Evolutionary conservation across 345 rosid species (phyloP), one percentile per base, ranked within the genome.

Genomic region (Melaleuca quinquenervia): DNA sequence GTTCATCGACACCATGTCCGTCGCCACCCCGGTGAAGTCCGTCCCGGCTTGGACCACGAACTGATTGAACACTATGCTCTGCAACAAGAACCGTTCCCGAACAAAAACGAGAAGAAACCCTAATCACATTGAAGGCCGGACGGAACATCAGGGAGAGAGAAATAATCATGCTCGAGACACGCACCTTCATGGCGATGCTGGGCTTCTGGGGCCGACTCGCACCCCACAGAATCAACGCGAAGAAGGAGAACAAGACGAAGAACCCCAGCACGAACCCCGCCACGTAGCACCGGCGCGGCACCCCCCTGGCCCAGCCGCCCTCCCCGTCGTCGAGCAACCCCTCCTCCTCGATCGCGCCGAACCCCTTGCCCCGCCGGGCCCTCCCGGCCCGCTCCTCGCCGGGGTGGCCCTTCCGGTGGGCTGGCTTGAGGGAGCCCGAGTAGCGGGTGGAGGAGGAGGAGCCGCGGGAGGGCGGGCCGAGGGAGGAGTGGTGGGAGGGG

Each of bases 311-410:
- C 1, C 83, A 64, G 53, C 60, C 45, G 20, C 53, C 49, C 32
- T 88, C 95, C 4, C 62, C 82, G 22, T 85, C 91, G 10, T 85
- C 87, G 6, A 95, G 92, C 75, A 95, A 92, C 9, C 91, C 91
- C 80, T 95, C 98, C 88, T 95, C 96, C 87, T 95, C 98, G 83
- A 95, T 93, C 87, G 94, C 93, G 29, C 92, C 96, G 82, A 95
- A 95, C 87, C 86, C 92, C 86, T 91, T 92, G 88, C 90, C 88
- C 82, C 60, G 64, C 41, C 84, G 89, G 44, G 41, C 49, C 12
- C 50, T 41, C 82, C 89, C 83, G 29, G 86, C 62, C 60, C 6
- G 86, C 51, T 89, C 91, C 44, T 87, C 86, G 41, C 85, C 74
- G 20, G 85, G 88, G 8, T 89, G 90, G 22, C 83, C 85, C 62